These are phyloP conservation scores for Erodium maritimum DNA, from an alignment of 345 rosid species.

Conservation along the genomic window DNA sequence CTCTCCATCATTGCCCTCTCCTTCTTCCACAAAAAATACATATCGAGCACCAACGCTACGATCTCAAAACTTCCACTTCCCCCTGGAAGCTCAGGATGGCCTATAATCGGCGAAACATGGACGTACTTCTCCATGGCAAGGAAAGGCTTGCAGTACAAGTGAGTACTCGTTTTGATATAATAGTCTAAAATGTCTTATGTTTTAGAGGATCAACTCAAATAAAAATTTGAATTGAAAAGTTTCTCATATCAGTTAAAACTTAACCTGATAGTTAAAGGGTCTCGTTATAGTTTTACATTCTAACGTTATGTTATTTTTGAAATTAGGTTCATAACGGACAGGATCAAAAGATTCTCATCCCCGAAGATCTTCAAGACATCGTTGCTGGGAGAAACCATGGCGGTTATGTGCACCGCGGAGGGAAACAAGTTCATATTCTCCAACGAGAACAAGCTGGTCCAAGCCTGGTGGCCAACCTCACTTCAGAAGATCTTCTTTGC, in stretches of 20 bases:
- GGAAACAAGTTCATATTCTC: slow-evolving; percentile 10
- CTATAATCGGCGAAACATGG: slow-evolving; percentile 2
- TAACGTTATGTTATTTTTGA: too few species aligned
- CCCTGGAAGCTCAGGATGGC: slow-evolving; percentile 5
- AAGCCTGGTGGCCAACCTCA: slow-evolving; percentile 3
- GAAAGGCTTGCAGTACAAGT: background rate
- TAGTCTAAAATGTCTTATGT: too few species aligned
- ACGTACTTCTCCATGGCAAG: background rate
- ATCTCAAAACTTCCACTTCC: background rate
- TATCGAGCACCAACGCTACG: too few species aligned
- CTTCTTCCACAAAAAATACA: too few species aligned
- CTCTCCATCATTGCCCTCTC: background rate
- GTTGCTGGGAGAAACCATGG: slow-evolving; percentile 1
- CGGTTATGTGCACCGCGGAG: background rate
- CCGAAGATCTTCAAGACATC: slow-evolving; percentile 1
- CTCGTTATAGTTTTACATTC: too few species aligned
- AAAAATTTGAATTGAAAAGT: too few species aligned
- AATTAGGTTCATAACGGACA: too few species aligned
- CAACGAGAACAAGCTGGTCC: slow-evolving; percentile 6
- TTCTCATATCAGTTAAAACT: too few species aligned
- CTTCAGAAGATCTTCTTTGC: background rate
- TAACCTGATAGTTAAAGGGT: too few species aligned
- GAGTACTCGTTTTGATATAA: too few species aligned
- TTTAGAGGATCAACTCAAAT: too few species aligned
- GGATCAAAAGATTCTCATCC: background rate